A percentile compares a stretch with the other conserved stretches of the same genome.
These are phyloP conservation scores for Microsporum canis DNA, from an alignment of 2,329 filamentous ascomycete species.

Conservation along the genomic window DNA sequence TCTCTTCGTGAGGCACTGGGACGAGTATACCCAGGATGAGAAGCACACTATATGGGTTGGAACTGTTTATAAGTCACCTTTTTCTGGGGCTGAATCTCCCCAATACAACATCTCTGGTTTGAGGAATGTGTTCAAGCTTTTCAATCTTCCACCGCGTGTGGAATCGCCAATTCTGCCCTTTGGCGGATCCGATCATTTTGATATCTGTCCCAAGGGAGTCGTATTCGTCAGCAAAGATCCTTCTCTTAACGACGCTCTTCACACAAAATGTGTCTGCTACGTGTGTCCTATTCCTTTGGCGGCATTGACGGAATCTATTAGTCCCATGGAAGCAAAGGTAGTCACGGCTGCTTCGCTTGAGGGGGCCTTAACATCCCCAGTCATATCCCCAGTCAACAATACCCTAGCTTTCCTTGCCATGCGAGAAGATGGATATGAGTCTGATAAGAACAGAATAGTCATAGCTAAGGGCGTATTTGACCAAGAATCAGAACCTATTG, in stretches of 20 bases:
- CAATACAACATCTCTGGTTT: constrained; percentile 32
- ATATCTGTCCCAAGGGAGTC: constrained; percentile 35
- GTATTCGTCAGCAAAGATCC: constrained; percentile 40
- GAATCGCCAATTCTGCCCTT: constrained; percentile 41
- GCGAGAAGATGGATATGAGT: constrained; percentile 37
- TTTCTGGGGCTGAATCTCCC: constrained; percentile 15
- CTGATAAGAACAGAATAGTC: constrained; percentile 36
- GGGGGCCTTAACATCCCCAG: constrained; percentile 36
- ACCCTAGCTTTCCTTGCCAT: constrained; percentile 35
- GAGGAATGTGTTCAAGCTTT: constrained; percentile 26
- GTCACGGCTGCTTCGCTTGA: constrained; percentile 20
- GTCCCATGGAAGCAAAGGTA: constrained; percentile 23
- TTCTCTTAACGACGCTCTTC: constrained; percentile 33
- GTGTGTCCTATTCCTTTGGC: constrained; percentile 31
- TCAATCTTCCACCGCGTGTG: constrained; percentile 27
- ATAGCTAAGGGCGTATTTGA: constrained; percentile 32
- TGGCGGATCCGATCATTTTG: constrained; percentile 37
- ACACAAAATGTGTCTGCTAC: constrained; percentile 38
- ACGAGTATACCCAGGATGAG: constrained; percentile 39
- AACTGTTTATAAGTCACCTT: constrained; percentile 32
- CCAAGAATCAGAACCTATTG: constrained; percentile 16
- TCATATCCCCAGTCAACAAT: constrained; percentile 35
- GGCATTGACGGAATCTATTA: constrained; percentile 30
- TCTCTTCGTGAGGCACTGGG: constrained; percentile 45
- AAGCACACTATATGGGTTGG: constrained; percentile 41